A percentile compares a stretch with the other conserved stretches of the same genome.
phyloP scores from a whole-genome alignment of 371 early-diverging fungal species.

The Mucor irregularis region DNA sequence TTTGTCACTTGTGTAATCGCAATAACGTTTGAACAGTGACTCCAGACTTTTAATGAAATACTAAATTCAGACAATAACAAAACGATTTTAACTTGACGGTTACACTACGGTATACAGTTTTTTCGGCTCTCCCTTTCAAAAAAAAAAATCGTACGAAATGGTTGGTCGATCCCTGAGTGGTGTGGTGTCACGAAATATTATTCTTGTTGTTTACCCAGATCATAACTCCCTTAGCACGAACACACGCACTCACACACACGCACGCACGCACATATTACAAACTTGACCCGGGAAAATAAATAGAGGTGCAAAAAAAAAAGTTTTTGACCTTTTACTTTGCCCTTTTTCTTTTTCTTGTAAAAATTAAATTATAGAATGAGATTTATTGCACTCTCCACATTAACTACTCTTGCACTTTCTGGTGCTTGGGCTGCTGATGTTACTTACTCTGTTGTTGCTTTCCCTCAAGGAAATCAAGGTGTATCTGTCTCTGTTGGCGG shows the following conservation, averaged over 20 bases:
- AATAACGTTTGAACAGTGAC: too few relatives aligned
- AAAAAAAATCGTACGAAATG: not conserved
- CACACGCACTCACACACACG: too few relatives aligned
- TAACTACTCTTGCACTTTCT: constrained; percentile 10
- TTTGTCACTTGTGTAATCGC: too few relatives aligned
- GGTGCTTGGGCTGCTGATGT: constrained; percentile 31
- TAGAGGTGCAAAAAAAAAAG: constrained; percentile 1
- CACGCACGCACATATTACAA: too few relatives aligned
- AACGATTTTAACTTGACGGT: too few relatives aligned
- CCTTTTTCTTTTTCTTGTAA: not conserved
- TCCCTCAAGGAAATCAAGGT: constrained; percentile 31
- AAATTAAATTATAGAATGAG: constrained; percentile 18
- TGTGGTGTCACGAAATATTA: constrained; percentile 13
- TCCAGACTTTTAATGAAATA: too few relatives aligned
- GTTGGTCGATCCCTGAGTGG: constrained; percentile 7
- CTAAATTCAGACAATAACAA: too few relatives aligned
- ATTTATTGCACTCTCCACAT: constrained; percentile 12
- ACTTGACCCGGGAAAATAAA: constrained; percentile 4
- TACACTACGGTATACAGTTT: not conserved
- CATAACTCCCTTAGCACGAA: constrained; percentile 6
- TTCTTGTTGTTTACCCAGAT: constrained; percentile 4
- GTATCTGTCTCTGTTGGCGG: constrained; percentile 40
- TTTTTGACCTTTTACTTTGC: not conserved
- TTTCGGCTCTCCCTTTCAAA: not conserved
- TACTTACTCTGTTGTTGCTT: constrained; percentile 44